phyloP scores from a whole-genome alignment of 2,329 filamentous ascomycete species.

The Pseudocercospora musae region DNA sequence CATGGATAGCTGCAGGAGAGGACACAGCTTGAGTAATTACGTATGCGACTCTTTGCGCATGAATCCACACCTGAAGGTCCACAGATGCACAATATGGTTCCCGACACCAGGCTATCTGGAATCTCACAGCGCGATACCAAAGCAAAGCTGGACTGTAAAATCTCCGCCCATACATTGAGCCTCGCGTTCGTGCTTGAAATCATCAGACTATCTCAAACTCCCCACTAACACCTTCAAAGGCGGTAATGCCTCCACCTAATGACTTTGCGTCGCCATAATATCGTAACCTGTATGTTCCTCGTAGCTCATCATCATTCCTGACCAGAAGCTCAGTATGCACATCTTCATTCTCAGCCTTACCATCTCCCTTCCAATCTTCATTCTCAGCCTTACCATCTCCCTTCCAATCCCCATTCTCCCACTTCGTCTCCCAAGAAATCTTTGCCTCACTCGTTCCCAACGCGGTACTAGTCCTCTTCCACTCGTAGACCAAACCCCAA shows the following conservation, averaged over 20 bases:
- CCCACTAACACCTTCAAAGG: constrained; percentile 67
- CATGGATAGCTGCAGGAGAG: too few species aligned
- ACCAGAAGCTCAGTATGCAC: constrained; percentile 24
- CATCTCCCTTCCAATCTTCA: too few species aligned
- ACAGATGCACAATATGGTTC: too few species aligned
- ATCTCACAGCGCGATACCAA: too few species aligned
- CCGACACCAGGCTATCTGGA: too few species aligned
- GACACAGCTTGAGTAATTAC: too few species aligned
- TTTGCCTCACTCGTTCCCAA: constrained; percentile 74
- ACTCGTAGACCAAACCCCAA: constrained; percentile 79
- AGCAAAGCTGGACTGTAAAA: too few species aligned
- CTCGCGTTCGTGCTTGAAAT: too few species aligned
- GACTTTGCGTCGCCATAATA: constrained; percentile 84
- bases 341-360: background rate
- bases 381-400: constrained; percentile 26
- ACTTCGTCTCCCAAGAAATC: constrained; percentile 71
- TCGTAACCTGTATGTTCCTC: constrained; percentile 70
- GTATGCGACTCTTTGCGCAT: too few species aligned
- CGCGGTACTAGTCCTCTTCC: constrained; percentile 68
- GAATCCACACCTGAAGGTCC: too few species aligned
- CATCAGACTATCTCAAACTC: constrained; percentile 44
- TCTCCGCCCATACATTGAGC: too few species aligned
- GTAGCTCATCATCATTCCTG: constrained; percentile 31
- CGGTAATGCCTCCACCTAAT: constrained; percentile 57
- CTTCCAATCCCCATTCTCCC: constrained; percentile 45